Conservation (phyloP, 2,329 filamentous ascomycete species). For the Colletotrichum limetticola region DNA sequence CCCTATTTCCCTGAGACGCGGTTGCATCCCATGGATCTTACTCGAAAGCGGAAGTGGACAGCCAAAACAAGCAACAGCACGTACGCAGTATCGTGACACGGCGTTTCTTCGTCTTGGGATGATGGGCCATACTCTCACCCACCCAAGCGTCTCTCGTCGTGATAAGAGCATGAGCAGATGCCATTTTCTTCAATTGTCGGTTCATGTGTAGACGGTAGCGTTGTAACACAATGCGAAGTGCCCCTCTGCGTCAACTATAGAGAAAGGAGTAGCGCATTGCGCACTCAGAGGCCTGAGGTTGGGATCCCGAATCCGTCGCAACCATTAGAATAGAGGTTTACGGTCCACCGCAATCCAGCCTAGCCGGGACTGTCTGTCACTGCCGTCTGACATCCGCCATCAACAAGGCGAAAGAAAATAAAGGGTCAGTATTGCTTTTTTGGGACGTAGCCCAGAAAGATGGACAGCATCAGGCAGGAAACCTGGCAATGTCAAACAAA, state of each 20-base stretch:
- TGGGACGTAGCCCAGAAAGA: neutral
- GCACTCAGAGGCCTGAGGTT: slow-evolving; percentile 20
- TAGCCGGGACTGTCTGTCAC: neutral
- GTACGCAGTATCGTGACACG: neutral
- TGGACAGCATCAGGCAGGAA: neutral
- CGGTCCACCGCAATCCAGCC: slow-evolving; percentile 7
- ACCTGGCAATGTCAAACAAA: neutral
- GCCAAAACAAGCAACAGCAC: slow-evolving; percentile 12
- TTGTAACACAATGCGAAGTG: neutral
- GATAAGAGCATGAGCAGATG: neutral
- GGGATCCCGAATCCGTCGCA: slow-evolving; percentile 17
- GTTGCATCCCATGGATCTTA: neutral
- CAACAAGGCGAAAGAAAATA: neutral
- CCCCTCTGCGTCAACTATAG: neutral
- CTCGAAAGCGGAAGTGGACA: slow-evolving; percentile 1
- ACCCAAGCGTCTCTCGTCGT: neutral
- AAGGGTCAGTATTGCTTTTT: neutral
- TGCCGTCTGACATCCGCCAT: neutral
- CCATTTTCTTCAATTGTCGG: neutral
- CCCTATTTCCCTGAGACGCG: slow-evolving; percentile 18
- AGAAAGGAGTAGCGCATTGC: slow-evolving; percentile 9
- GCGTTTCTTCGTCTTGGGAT: neutral
- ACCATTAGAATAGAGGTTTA: neutral
- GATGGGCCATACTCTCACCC: neutral
- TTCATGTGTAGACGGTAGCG: neutral